Evolutionary conservation across 352 stramenopile genomes (phyloP), one percentile per base, ranked within the genome.

Genomic region (Phytophthora tubulina): DNA sequence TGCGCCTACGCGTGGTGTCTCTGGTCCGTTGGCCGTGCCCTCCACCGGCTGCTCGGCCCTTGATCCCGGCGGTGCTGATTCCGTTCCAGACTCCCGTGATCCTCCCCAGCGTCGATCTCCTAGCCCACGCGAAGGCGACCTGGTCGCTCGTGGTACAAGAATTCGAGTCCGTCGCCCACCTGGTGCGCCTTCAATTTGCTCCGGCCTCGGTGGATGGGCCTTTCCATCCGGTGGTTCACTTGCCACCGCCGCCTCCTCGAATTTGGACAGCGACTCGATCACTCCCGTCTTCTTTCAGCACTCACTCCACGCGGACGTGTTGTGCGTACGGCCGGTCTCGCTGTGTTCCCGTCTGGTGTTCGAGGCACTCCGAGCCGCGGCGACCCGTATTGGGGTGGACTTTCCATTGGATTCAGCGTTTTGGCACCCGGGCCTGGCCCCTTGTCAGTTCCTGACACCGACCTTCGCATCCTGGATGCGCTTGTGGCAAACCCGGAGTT

Each of bases 1-100:
- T 68, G 60, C 21, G 66, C 62, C 0, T 72, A 38, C 21, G 63
- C 30, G 3, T 71, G 72, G 58, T 79, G 57, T n/a, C 46, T 76
- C 1, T 79, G 61, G 72, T 42, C 38, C 2, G n/a, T n/a, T 45
- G 55, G 35, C 17, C 33, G 8, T 46, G 38, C 15, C 21, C 17
- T 21, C 27, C 3, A 1, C 7, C 10, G 14, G 17, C 45, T 11
- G 13, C 33, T 14, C 51, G 9, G n/a, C 11, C 48, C 39, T 17
- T 38, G 27, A 58, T 21, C 33, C 65, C 65, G 0, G 2, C 38
- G 9, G 3, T 15, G 4, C 44, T 50, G 6, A 15, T 50, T 32
- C 17, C 3, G 9, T 11, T 50, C 44, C 15, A 13, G 15, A 5
- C 15, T 21, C n/a, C 30, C 30, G 30, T 13, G 15, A 10, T 11